Base-by-base conservation (phyloP, 148 eudicot genomes). In the Amaranthus hypochondriacus region DNA sequence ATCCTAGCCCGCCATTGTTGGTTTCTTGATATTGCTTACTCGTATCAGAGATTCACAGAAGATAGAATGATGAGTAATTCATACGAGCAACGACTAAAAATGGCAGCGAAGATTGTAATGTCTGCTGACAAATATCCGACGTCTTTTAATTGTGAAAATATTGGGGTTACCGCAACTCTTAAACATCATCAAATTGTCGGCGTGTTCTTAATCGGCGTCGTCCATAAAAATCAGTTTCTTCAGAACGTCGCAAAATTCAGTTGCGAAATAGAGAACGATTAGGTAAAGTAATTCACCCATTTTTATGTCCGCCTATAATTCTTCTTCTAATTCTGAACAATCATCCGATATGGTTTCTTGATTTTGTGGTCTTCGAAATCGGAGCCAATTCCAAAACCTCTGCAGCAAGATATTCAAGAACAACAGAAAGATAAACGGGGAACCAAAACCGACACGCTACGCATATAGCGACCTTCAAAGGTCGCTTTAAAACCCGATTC, bases 111-210 rank as follows among this genome's bases (percentile, higher is more conserved):
- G 77, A 77, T 74, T 57, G 83, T 92, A 9, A 52, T 78, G 63
- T 81, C 76, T 55, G 79, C 77, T 43, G 96, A 86, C 42, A 9
- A 59, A 7, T 8, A n/a, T 42, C 56, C 47, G 62, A 75, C 71
- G 68, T 59, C 51, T 70, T 84, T 76, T 48, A 76, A 74, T 61
- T 43, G 76, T 42, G 76, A 79, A 13, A 82, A 80, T 39, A 50
- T 88, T 21, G 90, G 87, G 0, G 81, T 90, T 3, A 88, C 87
- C 6, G 97, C 96, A 3, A 64, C 87, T 0, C 87, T 92, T 2
- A 95, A 95, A 65, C 90, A 97, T 50, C 97, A 95, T 74, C 98
- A 95, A 83, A 43, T 85, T 47, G 93, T 92, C 87, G 98, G 98
- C 48, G 85, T 92, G 18, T 18, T 18, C 18, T 18, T 18, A 18